These are phyloP conservation scores for Coffea eugenioides DNA, from an alignment of 257 asterid genomes.

Conservation along the genomic window DNA sequence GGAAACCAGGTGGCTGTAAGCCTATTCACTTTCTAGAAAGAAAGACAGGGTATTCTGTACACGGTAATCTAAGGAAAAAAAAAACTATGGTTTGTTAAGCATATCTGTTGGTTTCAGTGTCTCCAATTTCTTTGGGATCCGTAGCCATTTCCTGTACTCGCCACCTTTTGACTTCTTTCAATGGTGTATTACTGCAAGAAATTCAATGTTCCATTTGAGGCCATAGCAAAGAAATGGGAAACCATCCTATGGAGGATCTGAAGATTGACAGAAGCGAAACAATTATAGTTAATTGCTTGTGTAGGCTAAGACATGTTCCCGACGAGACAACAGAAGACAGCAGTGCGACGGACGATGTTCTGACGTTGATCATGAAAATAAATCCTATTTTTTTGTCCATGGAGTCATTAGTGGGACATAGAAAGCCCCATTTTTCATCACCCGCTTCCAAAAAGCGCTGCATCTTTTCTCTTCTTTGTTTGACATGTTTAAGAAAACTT, in stretches of 20 bases:
- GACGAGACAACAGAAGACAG: constrained; percentile 21
- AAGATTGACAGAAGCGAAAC: constrained; percentile 26
- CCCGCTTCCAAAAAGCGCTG: constrained; percentile 25
- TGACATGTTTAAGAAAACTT: constrained; percentile 36
- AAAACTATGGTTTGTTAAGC: no score
- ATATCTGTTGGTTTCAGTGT: no score
- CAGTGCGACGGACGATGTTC: constrained; percentile 31
- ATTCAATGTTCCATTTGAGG: constrained; percentile 36
- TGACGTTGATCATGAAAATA: constrained; percentile 29
- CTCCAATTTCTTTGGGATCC: no score
- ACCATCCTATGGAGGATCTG: constrained; percentile 28
- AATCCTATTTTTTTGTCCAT: constrained; percentile 36
- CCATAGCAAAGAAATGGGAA: constrained; percentile 36
- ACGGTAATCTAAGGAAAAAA: no score
- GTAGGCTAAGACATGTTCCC: constrained; percentile 30
- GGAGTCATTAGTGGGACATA: constrained; percentile 32
- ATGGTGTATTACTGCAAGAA: constrained; percentile 21
- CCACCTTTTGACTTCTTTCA: no score
- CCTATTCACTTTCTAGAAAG: no score
- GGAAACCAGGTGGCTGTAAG: no score
- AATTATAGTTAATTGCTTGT: constrained; percentile 32
- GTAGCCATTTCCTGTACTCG: no score
- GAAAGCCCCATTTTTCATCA: constrained; percentile 23
- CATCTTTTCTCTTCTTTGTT: constrained; percentile 34
- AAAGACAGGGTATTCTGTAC: no score